Evolutionary conservation across 2,329 filamentous ascomycete genomes (phyloP), one percentile per base, ranked within the genome.

Genomic region (Sordariomycetes sp.): DNA sequence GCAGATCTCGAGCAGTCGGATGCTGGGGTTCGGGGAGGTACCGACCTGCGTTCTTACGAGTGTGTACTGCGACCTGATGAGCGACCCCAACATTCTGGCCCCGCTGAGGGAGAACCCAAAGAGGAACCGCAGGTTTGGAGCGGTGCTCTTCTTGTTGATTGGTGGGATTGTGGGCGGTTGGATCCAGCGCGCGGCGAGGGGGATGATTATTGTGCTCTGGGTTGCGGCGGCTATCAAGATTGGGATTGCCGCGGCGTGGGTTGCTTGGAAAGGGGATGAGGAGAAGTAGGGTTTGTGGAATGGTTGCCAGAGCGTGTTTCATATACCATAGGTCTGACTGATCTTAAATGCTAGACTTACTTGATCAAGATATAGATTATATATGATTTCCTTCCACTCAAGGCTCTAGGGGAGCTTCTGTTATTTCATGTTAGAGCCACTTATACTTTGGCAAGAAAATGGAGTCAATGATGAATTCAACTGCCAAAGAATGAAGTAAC

Each of bases 21-120:
- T 74, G 14, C 69, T 82, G 22, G 77, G 77, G 10, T 78, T 76
- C 63, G 77, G 76, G 58, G 79, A 81, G 65, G 68, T 82, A 52
- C 79, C 79, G 1, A 78, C 79, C 0, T 79, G 76, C 54, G 79
- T 82, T 11, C 65, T 81, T 46, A 82, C 79, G n/a, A 78, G 74
- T 59, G 68, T 79, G 46, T 79, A 80, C 64, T 79, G 75, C 64
- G 79, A 81, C 63, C 63, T 82, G 25, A 72, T 79, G 63, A 76
- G 74, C 20, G 79, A 82, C 64, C 74, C 74, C 3, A 68, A 73
- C 43, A 66, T 81, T 14, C 70, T 79, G n/a, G 69, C 72, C 1
- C 63, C 61, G 18, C 59, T 64, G 20, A 62, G 61, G 52, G 70
- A 74, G 14, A 82, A 82, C 61, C 69, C 72, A 18, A 78, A 80